These are phyloP conservation scores for Penium margaritaceum DNA, from an alignment of 139 green algal genomes.

Conservation along the genomic window DNA sequence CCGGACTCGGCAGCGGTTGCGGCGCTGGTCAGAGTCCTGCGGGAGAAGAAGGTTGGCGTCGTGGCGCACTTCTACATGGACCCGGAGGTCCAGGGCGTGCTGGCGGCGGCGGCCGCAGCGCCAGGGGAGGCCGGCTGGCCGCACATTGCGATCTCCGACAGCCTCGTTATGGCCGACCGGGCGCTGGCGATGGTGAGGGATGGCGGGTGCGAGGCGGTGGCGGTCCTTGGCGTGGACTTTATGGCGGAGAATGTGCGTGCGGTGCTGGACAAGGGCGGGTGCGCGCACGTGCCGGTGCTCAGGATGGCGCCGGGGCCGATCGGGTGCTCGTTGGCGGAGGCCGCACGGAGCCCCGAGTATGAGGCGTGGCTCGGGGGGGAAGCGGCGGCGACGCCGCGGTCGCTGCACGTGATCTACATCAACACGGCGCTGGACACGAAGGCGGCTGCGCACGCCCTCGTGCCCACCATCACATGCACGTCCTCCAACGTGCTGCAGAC, in stretches of 20 bases:
- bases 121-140: conserved; percentile 71
- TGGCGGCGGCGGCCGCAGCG: conserved; percentile 60
- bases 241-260: conserved; percentile 96
- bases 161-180: conserved; percentile 68
- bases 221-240: conserved; percentile 95
- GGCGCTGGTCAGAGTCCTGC: conserved; percentile 58
- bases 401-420: conserved; percentile 95
- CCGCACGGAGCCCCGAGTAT: conserved; percentile 74
- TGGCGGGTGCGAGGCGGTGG: conserved; percentile 77
- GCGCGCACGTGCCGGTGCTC: conserved; percentile 71
- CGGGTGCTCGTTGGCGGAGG: conserved; percentile 91
- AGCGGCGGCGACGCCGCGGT: conserved; percentile 52
- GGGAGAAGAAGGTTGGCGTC: conserved; percentile 83
- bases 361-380: conserved; percentile 62
- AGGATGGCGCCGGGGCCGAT: conserved; percentile 76
- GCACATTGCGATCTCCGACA: conserved; percentile 91
- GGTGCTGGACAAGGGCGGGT: conserved; percentile 79
- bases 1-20: conserved; percentile 54
- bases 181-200: conserved; percentile 65
- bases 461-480: conserved; percentile 98
- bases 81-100: conserved; percentile 90
- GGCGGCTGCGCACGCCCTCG: conserved; percentile 65
- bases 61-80: conserved; percentile 99
- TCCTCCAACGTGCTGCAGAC: conserved; percentile 97
- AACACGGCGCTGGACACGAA: conserved; percentile 94